Evolutionary conservation across 495 filamentous ascomycete genomes (phyloP).

Genomic region (Mycothermus thermophilus): DNA sequence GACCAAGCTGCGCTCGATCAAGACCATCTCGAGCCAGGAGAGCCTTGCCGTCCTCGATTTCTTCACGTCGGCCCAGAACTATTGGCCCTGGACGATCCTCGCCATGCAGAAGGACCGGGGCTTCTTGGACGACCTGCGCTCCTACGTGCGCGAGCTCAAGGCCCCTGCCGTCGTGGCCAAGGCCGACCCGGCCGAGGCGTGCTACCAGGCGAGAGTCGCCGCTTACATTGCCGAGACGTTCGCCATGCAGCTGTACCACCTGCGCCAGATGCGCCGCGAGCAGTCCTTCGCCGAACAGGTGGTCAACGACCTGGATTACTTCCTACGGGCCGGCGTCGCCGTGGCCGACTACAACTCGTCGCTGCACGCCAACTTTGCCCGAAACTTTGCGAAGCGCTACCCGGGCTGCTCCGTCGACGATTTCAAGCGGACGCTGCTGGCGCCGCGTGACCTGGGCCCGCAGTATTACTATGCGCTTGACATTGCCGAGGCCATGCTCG

Average conservation of each 20-base stretch:
- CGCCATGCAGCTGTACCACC: constrained; percentile 77
- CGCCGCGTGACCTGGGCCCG: constrained; percentile 46
- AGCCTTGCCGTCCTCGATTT: constrained; percentile 70
- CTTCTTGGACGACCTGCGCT: constrained; percentile 56
- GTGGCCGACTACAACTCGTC: constrained; percentile 71
- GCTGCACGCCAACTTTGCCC: constrained; percentile 67
- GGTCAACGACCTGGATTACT: constrained; percentile 61
- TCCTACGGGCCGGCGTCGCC: constrained; percentile 55
- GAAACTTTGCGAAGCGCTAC: constrained; percentile 71
- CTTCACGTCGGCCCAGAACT: constrained; percentile 70
- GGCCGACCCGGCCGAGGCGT: constrained; percentile 33
- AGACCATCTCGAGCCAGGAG: constrained; percentile 44
- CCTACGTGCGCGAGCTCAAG: constrained; percentile 50
- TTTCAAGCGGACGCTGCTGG: constrained; percentile 61
- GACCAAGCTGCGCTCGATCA: constrained; percentile 55
- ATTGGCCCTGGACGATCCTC: constrained; percentile 82
- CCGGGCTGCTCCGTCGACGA: constrained; percentile 51
- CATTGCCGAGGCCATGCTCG: constrained; percentile 58
- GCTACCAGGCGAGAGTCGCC: constrained; percentile 55
- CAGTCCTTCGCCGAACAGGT: constrained; percentile 50
- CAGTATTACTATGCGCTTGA: constrained; percentile 72
- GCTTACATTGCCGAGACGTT: constrained; percentile 75
- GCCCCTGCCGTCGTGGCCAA: constrained; percentile 33
- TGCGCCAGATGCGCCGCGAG: constrained; percentile 55
- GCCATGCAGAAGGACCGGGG: constrained; percentile 55